Percentiles rank a stretch among this genome's conserved stretches.
Conservation (phyloP, 257 asterid genomes). For the Forsythia suspensa region DNA sequence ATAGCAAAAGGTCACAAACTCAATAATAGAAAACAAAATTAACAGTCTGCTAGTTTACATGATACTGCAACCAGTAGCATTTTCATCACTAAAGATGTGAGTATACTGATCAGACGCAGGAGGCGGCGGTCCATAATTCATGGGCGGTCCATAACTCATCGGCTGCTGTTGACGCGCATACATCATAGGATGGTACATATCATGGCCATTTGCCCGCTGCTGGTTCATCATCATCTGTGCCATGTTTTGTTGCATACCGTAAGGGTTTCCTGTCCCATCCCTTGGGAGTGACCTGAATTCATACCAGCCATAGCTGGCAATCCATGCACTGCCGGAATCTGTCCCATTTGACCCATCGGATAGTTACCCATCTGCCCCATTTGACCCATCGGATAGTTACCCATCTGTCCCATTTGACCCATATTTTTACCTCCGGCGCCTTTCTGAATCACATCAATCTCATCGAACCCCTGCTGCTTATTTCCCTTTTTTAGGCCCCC, state of each 20-base stretch:
- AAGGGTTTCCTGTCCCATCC: slow-evolving; percentile 51
- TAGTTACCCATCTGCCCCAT: no score
- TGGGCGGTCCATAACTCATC: slow-evolving; percentile 45
- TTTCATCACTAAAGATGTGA: slow-evolving; percentile 74
- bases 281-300: slow-evolving; percentile 41
- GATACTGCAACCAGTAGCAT: slow-evolving; percentile 67
- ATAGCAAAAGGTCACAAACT: neutral
- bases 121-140: slow-evolving; percentile 29
- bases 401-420: slow-evolving; percentile 39
- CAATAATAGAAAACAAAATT: neutral
- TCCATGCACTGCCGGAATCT: slow-evolving; percentile 48
- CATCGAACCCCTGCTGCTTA: slow-evolving; percentile 39
- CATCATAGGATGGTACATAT: slow-evolving; percentile 51
- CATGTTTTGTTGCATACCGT: slow-evolving; percentile 48
- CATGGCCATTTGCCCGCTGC: slow-evolving; percentile 46
- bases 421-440: slow-evolving; percentile 26
- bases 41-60: slow-evolving; percentile 43
- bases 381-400: slow-evolving; percentile 30
- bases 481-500: slow-evolving; percentile 35
- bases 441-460: slow-evolving; percentile 16
- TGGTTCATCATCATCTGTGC: slow-evolving; percentile 74
- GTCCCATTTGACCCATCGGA: slow-evolving; percentile 44
- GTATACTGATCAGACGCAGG: slow-evolving; percentile 47
- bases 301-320: slow-evolving; percentile 39
- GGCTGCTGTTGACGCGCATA: slow-evolving; percentile 41